Conservation (phyloP, 2,329 filamentous ascomycete species). For the Fusarium pseudograminearum region DNA sequence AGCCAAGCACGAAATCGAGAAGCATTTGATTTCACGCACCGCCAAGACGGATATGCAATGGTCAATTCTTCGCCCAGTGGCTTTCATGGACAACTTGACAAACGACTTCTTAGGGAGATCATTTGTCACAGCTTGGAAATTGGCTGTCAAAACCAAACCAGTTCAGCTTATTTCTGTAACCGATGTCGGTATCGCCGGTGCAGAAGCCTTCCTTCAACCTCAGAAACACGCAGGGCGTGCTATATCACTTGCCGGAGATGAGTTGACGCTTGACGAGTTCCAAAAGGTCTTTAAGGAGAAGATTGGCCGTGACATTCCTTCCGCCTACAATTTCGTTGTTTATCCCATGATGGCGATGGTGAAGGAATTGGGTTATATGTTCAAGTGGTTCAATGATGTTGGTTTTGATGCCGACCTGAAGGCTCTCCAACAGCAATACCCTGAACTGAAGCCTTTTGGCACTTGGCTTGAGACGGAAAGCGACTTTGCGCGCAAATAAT, state of each 20-base stretch:
- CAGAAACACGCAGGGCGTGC: constrained; percentile 13
- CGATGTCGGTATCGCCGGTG: constrained; percentile 13
- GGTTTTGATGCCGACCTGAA: constrained; percentile 21
- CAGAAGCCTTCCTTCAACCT: constrained; percentile 13
- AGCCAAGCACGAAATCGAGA: constrained; percentile 70
- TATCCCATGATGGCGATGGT: constrained; percentile 27
- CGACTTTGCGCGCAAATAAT: constrained; percentile 15
- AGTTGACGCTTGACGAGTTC: constrained; percentile 13
- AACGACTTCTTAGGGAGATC: constrained; percentile 49
- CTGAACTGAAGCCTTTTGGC: constrained; percentile 8
- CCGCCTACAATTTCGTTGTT: constrained; percentile 17
- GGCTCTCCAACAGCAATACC: constrained; percentile 14
- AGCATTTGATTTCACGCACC: constrained; percentile 64
- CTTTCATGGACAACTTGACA: constrained; percentile 57
- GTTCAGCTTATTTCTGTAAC: constrained; percentile 27
- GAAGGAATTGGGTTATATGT: constrained; percentile 27
- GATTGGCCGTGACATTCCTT: constrained; percentile 6
- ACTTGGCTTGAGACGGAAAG: constrained; percentile 23
- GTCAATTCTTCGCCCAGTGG: constrained; percentile 55
- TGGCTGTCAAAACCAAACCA: constrained; percentile 47
- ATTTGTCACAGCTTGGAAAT: constrained; percentile 51
- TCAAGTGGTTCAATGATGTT: constrained; percentile 28
- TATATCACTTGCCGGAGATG: constrained; percentile 19
- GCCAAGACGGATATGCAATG: constrained; percentile 49
- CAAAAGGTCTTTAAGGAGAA: constrained; percentile 13